Conservation (phyloP, 2,329 filamentous ascomycete species). For the Penicillium sp. region DNA sequence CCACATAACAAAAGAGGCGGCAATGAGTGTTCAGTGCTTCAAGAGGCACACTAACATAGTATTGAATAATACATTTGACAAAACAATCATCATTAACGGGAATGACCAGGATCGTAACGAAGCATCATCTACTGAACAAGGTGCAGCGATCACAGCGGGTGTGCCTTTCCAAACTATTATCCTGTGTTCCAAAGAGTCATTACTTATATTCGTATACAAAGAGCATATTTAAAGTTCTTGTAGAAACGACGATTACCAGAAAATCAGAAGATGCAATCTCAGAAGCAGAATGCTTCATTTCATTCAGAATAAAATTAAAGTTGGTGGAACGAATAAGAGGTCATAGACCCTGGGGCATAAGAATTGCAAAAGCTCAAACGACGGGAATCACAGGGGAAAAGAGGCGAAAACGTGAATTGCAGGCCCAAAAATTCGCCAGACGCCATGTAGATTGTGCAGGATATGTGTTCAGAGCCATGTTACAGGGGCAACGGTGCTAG, state of each 20-base stretch:
- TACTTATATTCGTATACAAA: background rate
- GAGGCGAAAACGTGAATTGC: background rate
- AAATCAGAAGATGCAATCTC: background rate
- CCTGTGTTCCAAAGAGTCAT: background rate
- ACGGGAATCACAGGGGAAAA: background rate
- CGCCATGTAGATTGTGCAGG: constrained; percentile 11
- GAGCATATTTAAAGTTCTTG: constrained; percentile 1
- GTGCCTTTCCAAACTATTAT: background rate
- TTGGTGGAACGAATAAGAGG: background rate
- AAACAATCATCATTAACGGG: background rate
- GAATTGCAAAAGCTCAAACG: background rate
- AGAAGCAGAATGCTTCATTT: background rate
- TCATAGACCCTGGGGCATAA: background rate
- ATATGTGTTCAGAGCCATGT: constrained; percentile 12
- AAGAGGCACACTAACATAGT: constrained; percentile 6
- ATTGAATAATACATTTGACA: constrained; percentile 3
- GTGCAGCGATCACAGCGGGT: constrained; percentile 3
- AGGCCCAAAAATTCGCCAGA: constrained; percentile 10
- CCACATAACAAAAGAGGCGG: no score
- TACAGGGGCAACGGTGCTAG: constrained; percentile 4
- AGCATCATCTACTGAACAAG: background rate
- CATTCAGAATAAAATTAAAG: background rate
- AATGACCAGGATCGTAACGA: background rate
- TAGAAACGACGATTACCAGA: background rate
- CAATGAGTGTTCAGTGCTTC: background rate